phyloP scores from a whole-genome alignment of 306 rosid genomes.

The Prunus dulcis region DNA sequence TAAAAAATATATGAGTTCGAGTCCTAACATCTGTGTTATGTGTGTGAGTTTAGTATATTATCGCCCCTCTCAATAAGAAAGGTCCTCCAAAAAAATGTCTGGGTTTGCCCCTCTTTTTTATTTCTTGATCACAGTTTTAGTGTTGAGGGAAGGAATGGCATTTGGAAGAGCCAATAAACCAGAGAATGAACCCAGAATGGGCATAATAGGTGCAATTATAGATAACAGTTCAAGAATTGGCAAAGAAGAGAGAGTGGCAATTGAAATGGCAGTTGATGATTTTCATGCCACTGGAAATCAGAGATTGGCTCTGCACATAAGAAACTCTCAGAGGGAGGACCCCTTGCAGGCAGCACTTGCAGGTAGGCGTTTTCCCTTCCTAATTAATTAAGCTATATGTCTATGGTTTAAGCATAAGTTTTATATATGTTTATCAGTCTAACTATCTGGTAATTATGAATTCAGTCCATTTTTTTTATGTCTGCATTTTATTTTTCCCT shows the following conservation, averaged over 20 bases:
- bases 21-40: too few relatives aligned
- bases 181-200: constrained; percentile 1
- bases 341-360: constrained; percentile 44
- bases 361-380: constrained; percentile 16
- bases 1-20: background rate
- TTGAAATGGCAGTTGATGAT: constrained; percentile 43
- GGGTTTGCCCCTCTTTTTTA: background rate
- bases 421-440: background rate
- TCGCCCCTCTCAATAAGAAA: too few relatives aligned
- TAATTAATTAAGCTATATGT: background rate
- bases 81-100: background rate
- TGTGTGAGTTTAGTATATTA: too few relatives aligned
- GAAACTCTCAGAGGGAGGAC: constrained; percentile 27
- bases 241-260: constrained; percentile 47
- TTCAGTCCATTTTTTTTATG: background rate
- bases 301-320: constrained; percentile 20
- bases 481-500: background rate
- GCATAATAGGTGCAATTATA: constrained; percentile 34
- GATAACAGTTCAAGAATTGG: constrained; percentile 38
- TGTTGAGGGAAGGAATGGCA: background rate
- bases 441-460: too few relatives aligned
- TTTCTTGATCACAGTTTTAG: background rate
- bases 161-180: background rate
- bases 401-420: background rate
- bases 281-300: constrained; percentile 18